Percentiles rank a stretch among this genome's conserved stretches.
Evolutionary conservation across 495 filamentous ascomycete species (phyloP).

Genomic region (Penicillium pulvis): DNA sequence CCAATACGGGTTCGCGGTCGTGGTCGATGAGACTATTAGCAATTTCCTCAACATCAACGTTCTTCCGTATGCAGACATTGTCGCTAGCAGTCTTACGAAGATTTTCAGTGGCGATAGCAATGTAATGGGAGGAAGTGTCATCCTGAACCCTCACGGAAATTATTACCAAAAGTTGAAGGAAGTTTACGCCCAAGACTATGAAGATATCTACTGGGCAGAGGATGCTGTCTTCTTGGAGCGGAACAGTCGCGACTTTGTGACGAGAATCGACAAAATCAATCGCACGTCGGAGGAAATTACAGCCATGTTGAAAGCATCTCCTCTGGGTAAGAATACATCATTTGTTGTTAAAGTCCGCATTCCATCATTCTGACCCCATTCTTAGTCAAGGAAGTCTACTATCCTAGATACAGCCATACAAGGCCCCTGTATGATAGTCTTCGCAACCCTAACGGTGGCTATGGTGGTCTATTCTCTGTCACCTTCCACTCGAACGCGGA

Average conservation of each 20-base stretch:
- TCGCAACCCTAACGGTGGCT: slow-evolving; percentile 75
- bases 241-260: slow-evolving; percentile 90
- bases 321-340: slow-evolving; percentile 43
- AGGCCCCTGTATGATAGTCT: slow-evolving; percentile 74
- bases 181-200: slow-evolving; percentile 63
- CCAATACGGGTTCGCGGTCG: slow-evolving; percentile 82
- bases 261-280: slow-evolving; percentile 83
- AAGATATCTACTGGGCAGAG: slow-evolving; percentile 91
- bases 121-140: slow-evolving; percentile 91
- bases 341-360: not conserved
- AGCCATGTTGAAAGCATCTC: slow-evolving; percentile 60
- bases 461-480: slow-evolving; percentile 85
- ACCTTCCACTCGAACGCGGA: slow-evolving; percentile 71
- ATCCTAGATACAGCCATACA: slow-evolving; percentile 77
- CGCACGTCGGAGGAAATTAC: slow-evolving; percentile 83
- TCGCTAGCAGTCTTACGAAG: slow-evolving; percentile 93
- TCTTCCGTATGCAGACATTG: slow-evolving; percentile 82
- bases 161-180: slow-evolving; percentile 72
- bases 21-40: slow-evolving; percentile 94
- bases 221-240: slow-evolving; percentile 93
- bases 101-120: slow-evolving; percentile 97
- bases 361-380: slow-evolving; percentile 5
- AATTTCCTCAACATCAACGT: slow-evolving; percentile 96
- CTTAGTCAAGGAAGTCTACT: slow-evolving; percentile 78
- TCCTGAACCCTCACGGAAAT: slow-evolving; percentile 77